A percentile compares a stretch with the other conserved stretches of the same genome.
phyloP scores from a whole-genome alignment of 148 eudicot genomes.

The Simmondsia chinensis region DNA sequence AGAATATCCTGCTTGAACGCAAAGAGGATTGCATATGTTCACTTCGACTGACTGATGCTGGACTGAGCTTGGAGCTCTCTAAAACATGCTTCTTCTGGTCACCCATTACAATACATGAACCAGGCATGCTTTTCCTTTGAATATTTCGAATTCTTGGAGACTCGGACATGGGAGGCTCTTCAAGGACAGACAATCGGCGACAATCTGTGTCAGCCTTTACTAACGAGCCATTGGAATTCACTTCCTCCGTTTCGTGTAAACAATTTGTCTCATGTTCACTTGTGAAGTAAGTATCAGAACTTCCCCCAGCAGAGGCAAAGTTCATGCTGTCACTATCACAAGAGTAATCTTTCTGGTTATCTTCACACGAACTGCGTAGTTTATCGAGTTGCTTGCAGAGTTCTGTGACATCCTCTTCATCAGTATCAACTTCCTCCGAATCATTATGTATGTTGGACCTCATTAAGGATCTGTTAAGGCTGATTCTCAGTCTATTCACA shows the following conservation, averaged over 20 bases:
- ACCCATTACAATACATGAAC: constrained; percentile 33
- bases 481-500: constrained; percentile 69
- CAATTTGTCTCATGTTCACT: constrained; percentile 68
- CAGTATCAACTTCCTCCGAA: constrained; percentile 32
- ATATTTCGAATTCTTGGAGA: constrained; percentile 68
- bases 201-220: constrained; percentile 12
- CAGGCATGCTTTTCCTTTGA: constrained; percentile 41
- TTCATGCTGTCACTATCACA: constrained; percentile 32
- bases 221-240: constrained; percentile 22
- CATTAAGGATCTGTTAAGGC: constrained; percentile 80
- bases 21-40: constrained; percentile 60
- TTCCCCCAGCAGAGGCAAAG: constrained; percentile 50
- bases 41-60: constrained; percentile 29
- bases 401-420: constrained; percentile 61
- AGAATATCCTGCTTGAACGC: constrained; percentile 55
- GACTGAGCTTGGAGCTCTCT: constrained; percentile 32
- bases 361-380: constrained; percentile 39
- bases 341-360: constrained; percentile 25
- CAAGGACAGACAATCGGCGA: constrained; percentile 35
- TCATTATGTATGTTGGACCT: constrained; percentile 55
- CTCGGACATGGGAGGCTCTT: constrained; percentile 67
- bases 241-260: constrained; percentile 55
- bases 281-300: constrained; percentile 58
- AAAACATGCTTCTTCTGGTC: constrained; percentile 19
- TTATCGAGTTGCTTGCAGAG: constrained; percentile 52